Percentiles rank a stretch among this genome's conserved stretches.
Evolutionary conservation across 257 asterid species (phyloP).

Genomic region (Przewalskia tangutica): DNA sequence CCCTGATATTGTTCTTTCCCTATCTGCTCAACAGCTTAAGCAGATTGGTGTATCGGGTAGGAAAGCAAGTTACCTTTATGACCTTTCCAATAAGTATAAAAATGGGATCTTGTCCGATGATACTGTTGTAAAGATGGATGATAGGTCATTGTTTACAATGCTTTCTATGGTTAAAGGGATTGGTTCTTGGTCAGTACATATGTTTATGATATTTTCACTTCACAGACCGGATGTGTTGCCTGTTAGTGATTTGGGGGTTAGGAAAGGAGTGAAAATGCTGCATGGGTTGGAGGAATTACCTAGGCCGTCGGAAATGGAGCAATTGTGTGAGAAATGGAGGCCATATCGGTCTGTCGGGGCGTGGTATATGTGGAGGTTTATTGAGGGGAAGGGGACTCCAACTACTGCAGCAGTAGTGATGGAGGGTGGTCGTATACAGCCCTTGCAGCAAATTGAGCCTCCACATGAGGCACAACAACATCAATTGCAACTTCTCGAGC

Average conservation of each 20-base stretch:
- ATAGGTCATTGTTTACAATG: constrained; percentile 74
- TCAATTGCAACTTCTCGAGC: constrained; percentile 79
- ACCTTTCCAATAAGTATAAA: constrained; percentile 65
- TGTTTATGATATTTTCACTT: constrained; percentile 86
- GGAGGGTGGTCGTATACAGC: constrained; percentile 44
- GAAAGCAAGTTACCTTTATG: constrained; percentile 74
- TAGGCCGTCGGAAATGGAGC: constrained; percentile 80
- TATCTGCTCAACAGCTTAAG: constrained; percentile 67
- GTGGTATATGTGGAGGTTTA: constrained; percentile 91
- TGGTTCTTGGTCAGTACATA: constrained; percentile 95
- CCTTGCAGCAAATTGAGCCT: constrained; percentile 60
- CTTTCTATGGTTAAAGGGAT: constrained; percentile 93
- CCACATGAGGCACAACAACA: constrained; percentile 52
- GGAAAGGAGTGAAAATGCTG: constrained; percentile 82
- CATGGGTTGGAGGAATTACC: constrained; percentile 83
- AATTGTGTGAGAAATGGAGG: constrained; percentile 86
- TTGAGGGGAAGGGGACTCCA: constrained; percentile 59
- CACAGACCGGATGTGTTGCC: constrained; percentile 95
- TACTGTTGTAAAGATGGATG: constrained; percentile 78
- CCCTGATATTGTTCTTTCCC: constrained; percentile 63
- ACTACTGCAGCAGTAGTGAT: constrained; percentile 29
- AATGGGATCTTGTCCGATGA: constrained; percentile 77
- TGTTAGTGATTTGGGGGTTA: constrained; percentile 75
- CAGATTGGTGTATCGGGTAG: constrained; percentile 86
- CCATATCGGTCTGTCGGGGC: constrained; percentile 93